Base-by-base conservation (phyloP, 2,329 filamentous ascomycete species). In the Paecilomyces sp. region DNA sequence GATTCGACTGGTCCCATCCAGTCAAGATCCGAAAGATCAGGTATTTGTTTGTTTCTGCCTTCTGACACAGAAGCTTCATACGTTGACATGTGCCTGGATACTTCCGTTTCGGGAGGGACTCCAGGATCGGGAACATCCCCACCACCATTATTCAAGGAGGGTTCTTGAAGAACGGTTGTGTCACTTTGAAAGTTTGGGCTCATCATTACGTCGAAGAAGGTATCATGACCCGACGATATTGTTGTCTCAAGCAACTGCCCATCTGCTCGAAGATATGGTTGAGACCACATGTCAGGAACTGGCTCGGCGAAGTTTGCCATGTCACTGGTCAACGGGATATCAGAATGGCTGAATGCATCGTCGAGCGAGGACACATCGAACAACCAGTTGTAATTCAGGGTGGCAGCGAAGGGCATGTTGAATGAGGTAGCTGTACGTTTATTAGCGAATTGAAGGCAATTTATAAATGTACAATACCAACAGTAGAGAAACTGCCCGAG, bases 401-500 rank as follows among this genome's bases (percentile, higher is more conserved):
- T 83, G 1, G 85, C 86, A 2, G 85, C 86, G 68, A 85, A 87
- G 4, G 85, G 85, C 73, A 85, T 85, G 58, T 87, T 87, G 67
- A 87, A 87, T 0, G 84, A 85, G 65, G 80, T 85, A 31, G 84
- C 84, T 67, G 58, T 8, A 30, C 9, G 0, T n/a, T 18, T 1
- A n/a, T 64, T 18, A 64, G 58, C 15, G 6, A 36, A 22, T 33
- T 47, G 56, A 56, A 60, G 25, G 24, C 24, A 15, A n/a, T 13
- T 54, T 2, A 28, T 28, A 24, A 15, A 25, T 50, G 54, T 28
- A 6, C 51, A 5, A 53, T 53, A 8, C 24, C 22, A 25, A 11
- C 22, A 8, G 28, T 15, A 6, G 15, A 53, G n/a, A 6, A 30
- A 24, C 51, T 15, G 18, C 31, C 15, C 3, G 28, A 3, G 3